Evolutionary conservation across 176 grass and related monocot genomes (phyloP), one percentile per base, ranked within the genome.

Genomic region (Neostapfia colusana): DNA sequence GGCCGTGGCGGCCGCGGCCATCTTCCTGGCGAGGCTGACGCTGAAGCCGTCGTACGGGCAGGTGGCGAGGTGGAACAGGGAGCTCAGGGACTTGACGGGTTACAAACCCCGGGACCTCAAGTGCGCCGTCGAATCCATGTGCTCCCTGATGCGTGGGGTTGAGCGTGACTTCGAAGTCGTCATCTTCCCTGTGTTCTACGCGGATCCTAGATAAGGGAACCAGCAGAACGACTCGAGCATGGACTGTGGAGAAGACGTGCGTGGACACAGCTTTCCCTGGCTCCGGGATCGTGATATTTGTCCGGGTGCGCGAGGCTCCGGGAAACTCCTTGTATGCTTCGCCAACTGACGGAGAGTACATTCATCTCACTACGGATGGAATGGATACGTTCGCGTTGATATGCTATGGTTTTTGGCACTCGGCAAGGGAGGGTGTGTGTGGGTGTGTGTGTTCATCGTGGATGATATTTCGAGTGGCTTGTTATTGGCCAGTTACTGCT

Each of bases 21-120:
- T 86, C 70, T 81, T 74, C 54, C 53, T 86, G 1, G 77, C 84
- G 28, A 63, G 54, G 63, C 23, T 80, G 31, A 20, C 37, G 20
- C 20, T 45, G 58, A 37, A 45, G 25, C 75, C 67, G 20, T 43
- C 25, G 46, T 63, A 31, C 36, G 24, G 26, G 35, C 8, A 45
- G 37, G 28, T 42, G 36, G 15, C 0, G 44, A 5, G 10, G 1
- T 63, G 63, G 77, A 68, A 62, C 54, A 63, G 0, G 34, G 42
- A 80, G 13, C 35, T 75, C 51, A 8, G 10, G 70, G 70, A 69
- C 34, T 21, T 80, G 51, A 75, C 77, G 4, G 69, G 83, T 51
- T 85, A 85, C 70, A 61, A 36, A 18, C 70, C 70, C 34, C 10
- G 4, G 34, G 63, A 86, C 16, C 7, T 87, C 35, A n/a, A 44